Evolutionary conservation across 208 protist species (phyloP).

Genomic region (Acanthamoeba healyi): DNA sequence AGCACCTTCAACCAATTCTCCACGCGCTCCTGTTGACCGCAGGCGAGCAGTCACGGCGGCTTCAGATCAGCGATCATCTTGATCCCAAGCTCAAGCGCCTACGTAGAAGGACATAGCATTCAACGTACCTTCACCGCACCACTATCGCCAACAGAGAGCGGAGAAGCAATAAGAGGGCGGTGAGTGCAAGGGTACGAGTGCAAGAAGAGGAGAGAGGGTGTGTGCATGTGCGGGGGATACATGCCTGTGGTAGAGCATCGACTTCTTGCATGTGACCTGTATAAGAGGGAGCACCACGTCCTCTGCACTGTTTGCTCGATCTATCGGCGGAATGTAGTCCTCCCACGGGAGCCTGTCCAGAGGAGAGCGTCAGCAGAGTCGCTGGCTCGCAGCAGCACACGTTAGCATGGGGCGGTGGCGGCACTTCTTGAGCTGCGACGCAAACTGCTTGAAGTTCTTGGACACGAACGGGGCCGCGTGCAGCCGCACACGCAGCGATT

Average conservation of each 20-base stretch:
- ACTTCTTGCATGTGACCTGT: constrained; percentile 47
- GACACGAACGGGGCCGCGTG: constrained; percentile 35
- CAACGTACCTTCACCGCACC: constrained; percentile 12
- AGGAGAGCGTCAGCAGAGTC: not conserved
- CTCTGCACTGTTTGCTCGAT: not conserved
- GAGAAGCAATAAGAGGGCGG: not conserved
- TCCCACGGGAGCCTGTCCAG: constrained; percentile 16
- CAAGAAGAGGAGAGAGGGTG: not conserved
- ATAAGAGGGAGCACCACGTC: constrained; percentile 6
- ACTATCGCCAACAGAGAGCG: not conserved
- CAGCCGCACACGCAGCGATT: constrained; percentile 51
- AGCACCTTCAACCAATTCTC: constrained; percentile 34
- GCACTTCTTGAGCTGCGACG: constrained; percentile 37
- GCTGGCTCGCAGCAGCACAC: no score
- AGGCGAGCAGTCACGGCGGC: no score
- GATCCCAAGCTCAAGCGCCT: no score
- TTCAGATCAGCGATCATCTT: no score
- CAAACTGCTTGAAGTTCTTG: constrained; percentile 57
- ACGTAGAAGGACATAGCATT: no score
- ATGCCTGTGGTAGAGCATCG: constrained; percentile 61
- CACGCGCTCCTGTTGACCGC: constrained; percentile 11
- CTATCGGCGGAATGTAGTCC: constrained; percentile 41
- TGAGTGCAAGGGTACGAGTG: not conserved
- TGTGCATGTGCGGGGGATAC: no score
- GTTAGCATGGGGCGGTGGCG: not conserved